A percentile compares a stretch with the other conserved stretches of the same genome.
Evolutionary conservation across 1,284 basidiomycete species (phyloP).

Genomic region (Pseudozyma tsukubaensis): DNA sequence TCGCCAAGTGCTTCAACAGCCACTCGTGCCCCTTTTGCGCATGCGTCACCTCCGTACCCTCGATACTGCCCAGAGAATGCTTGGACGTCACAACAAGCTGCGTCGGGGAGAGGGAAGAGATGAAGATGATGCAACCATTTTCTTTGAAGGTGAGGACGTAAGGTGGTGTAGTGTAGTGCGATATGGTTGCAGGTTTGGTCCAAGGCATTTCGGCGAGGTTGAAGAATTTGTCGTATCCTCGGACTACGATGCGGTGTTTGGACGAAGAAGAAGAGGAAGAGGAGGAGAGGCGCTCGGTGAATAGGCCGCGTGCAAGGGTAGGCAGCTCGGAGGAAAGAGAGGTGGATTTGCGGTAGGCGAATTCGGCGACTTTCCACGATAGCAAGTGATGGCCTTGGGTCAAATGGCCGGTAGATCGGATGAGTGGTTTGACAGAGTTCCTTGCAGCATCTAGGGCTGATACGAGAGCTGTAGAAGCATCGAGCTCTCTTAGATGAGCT

Average conservation of each 20-base stretch:
- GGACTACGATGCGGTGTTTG: slow-evolving; percentile 80
- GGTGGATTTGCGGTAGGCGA: slow-evolving; percentile 65
- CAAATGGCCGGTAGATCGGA: slow-evolving; percentile 45
- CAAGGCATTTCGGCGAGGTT: slow-evolving; percentile 95
- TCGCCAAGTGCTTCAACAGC: slow-evolving; percentile 80
- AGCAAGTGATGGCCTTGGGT: slow-evolving; percentile 44
- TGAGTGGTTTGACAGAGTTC: slow-evolving; percentile 43
- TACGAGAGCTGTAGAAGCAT: slow-evolving; percentile 36
- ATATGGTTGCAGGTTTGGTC: slow-evolving; percentile 73
- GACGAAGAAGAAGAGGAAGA: slow-evolving; percentile 18
- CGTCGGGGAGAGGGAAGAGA: slow-evolving; percentile 81
- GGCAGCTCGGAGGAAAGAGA: slow-evolving; percentile 56
- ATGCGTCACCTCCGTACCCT: slow-evolving; percentile 71
- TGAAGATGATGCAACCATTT: slow-evolving; percentile 98
- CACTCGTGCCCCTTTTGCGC: slow-evolving; percentile 84
- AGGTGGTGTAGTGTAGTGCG: slow-evolving; percentile 78
- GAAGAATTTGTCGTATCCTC: slow-evolving; percentile 99
- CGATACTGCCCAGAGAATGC: slow-evolving; percentile 72
- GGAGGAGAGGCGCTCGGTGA: slow-evolving; percentile 51
- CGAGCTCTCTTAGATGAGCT: slow-evolving; percentile 19
- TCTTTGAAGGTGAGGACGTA: slow-evolving; percentile 93
- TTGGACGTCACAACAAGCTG: slow-evolving; percentile 91
- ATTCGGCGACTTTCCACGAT: slow-evolving; percentile 66
- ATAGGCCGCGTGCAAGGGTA: slow-evolving; percentile 65
- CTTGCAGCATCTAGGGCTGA: slow-evolving; percentile 31